A percentile compares a stretch with the other conserved stretches of the same genome.
These are phyloP conservation scores for Suillus decipiens DNA, from an alignment of 768 basidiomycete species.

Conservation along the genomic window DNA sequence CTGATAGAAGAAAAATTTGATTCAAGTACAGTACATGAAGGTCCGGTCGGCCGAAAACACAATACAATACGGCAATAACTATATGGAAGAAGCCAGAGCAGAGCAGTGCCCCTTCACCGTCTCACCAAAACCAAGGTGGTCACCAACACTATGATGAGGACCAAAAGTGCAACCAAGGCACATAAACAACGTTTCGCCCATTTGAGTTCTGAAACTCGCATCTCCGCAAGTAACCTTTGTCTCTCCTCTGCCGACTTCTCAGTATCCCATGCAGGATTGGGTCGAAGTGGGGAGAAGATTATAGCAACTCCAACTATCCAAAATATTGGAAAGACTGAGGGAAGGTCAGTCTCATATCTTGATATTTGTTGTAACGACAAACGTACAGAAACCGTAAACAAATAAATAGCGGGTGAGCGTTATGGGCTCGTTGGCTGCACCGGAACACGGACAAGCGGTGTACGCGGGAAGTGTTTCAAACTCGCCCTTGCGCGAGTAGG, in stretches of 20 bases:
- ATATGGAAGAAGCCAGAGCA: neutral
- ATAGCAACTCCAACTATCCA: constrained; percentile 62
- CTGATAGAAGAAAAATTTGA: neutral
- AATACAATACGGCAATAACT: neutral
- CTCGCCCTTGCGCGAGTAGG: constrained; percentile 46
- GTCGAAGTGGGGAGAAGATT: constrained; percentile 52
- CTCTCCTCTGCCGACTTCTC: constrained; percentile 57
- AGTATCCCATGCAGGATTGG: constrained; percentile 53
- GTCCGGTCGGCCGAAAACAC: neutral
- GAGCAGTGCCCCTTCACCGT: constrained; percentile 22
- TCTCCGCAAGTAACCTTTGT: constrained; percentile 44
- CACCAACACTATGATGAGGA: constrained; percentile 36
- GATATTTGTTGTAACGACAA: constrained; percentile 9
- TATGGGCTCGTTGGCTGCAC: constrained; percentile 43
- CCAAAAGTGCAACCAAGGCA: constrained; percentile 50
- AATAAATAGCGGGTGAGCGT: constrained; percentile 64
- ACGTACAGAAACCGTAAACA: constrained; percentile 63
- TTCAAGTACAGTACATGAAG: neutral
- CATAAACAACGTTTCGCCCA: constrained; percentile 59
- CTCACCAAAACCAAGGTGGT: constrained; percentile 23
- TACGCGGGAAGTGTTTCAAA: constrained; percentile 32
- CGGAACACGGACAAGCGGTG: constrained; percentile 18
- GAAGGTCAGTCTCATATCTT: constrained; percentile 5
- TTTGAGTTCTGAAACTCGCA: constrained; percentile 52
- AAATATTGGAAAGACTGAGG: constrained; percentile 59